Conservation (phyloP, 2,329 filamentous ascomycete genomes). For the Microcyclospora tardicrescens region DNA sequence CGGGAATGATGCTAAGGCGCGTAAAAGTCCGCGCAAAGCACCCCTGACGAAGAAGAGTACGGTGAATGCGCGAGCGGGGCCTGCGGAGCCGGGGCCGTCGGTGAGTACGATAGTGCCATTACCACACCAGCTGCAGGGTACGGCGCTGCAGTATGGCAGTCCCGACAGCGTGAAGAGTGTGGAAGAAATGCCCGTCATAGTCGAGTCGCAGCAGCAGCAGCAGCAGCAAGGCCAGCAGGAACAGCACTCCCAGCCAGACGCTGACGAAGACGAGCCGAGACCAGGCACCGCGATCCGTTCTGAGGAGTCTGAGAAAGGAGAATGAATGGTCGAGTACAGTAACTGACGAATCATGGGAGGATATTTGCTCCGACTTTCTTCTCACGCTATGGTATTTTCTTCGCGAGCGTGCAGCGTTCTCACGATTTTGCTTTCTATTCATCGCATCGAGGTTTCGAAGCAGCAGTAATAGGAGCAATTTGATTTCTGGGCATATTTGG, state of each 20-base stretch:
- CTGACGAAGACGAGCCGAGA: constrained; percentile 3
- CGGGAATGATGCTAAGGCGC: constrained; percentile 11
- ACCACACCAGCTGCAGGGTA: too few relatives aligned
- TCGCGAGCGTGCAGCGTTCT: too few relatives aligned
- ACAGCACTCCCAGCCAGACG: constrained; percentile 1
- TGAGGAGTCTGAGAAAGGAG: constrained; percentile 3
- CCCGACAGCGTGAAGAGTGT: constrained; percentile 6
- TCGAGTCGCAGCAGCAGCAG: not conserved
- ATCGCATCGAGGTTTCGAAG: too few relatives aligned
- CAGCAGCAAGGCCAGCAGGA: too few relatives aligned
- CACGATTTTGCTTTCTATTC: too few relatives aligned
- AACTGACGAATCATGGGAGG: too few relatives aligned
- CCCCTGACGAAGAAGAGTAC: not conserved
- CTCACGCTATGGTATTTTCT: too few relatives aligned
- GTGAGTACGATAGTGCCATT: constrained; percentile 9
- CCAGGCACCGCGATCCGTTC: constrained; percentile 1
- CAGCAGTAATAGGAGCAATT: too few relatives aligned
- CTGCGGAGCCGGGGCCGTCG: not conserved
- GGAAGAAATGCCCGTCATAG: constrained; percentile 3
- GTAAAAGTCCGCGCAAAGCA: constrained; percentile 16
- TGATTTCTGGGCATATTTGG: too few relatives aligned
- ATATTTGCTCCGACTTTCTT: too few relatives aligned
- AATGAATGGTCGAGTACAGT: not conserved
- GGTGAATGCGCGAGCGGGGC: too few relatives aligned
- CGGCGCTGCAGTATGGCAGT: constrained; percentile 4